A percentile compares a stretch with the other conserved stretches of the same genome.
Evolutionary conservation across 2,329 filamentous ascomycete species (phyloP).

Genomic region (Tolypocladium capitatum): DNA sequence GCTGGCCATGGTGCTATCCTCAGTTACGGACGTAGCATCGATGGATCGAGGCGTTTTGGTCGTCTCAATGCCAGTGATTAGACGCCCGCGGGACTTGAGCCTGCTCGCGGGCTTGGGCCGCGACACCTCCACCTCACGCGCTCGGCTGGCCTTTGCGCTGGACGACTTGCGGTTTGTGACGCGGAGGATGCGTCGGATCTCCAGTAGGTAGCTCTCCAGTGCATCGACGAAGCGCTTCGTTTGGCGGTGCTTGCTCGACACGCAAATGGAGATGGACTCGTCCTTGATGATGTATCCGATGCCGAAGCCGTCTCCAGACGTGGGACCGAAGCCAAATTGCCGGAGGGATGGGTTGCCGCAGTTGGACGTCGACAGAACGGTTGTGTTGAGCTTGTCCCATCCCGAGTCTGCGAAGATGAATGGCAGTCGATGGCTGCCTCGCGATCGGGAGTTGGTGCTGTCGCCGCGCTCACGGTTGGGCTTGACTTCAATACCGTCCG

Average conservation of each 20-base stretch:
- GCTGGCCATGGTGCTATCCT: slow-evolving; percentile 59
- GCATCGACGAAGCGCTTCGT: slow-evolving; percentile 83
- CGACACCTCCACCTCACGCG: slow-evolving; percentile 36
- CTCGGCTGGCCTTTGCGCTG: slow-evolving; percentile 31
- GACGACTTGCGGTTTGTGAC: slow-evolving; percentile 44
- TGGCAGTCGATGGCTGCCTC: slow-evolving; percentile 45
- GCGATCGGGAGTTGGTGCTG: slow-evolving; percentile 37
- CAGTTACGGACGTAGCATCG: slow-evolving; percentile 46
- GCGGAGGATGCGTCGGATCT: slow-evolving; percentile 73
- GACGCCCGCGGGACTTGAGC: slow-evolving; percentile 58
- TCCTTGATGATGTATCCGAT: slow-evolving; percentile 97
- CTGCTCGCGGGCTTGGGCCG: slow-evolving; percentile 28
- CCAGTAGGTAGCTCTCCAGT: slow-evolving; percentile 78
- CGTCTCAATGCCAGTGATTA: slow-evolving; percentile 48
- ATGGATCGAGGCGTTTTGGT: slow-evolving; percentile 25
- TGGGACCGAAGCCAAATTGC: slow-evolving; percentile 94
- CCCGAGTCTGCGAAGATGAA: slow-evolving; percentile 75
- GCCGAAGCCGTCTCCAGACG: slow-evolving; percentile 85
- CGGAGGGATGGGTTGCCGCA: slow-evolving; percentile 91
- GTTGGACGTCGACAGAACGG: slow-evolving; percentile 93
- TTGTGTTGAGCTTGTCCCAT: slow-evolving; percentile 93
- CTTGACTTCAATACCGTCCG: slow-evolving; percentile 18
- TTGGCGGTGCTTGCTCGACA: slow-evolving; percentile 85
- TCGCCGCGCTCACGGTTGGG: slow-evolving; percentile 35
- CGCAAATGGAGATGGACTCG: slow-evolving; percentile 70